Evolutionary conservation across 2,329 filamentous ascomycete genomes (phyloP).

Genomic region (Aureobasidium melanogenum): DNA sequence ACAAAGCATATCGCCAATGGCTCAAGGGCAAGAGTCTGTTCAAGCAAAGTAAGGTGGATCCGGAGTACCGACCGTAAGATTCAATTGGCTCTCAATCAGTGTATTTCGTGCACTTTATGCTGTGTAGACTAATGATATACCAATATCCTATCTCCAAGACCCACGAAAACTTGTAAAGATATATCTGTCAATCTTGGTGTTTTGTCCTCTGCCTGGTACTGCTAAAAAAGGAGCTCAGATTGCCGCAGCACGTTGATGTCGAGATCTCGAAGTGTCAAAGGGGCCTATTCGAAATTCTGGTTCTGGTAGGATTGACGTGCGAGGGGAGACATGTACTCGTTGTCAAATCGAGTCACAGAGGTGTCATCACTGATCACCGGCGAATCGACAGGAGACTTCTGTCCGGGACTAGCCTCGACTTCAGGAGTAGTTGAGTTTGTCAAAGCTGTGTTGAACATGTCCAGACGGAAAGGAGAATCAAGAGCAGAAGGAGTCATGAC

Average conservation of each 20-base stretch:
- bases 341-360: neutral
- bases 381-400: neutral
- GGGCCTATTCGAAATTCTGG: neutral
- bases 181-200: neutral
- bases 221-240: neutral
- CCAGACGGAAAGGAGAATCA: neutral
- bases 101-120: neutral
- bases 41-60: constrained; percentile 62
- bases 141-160: neutral
- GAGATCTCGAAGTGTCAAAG: neutral
- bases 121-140: neutral
- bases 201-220: no score
- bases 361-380: neutral
- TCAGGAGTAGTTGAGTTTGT: neutral
- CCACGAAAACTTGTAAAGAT: neutral
- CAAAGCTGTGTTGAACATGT: constrained; percentile 1
- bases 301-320: neutral
- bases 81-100: neutral
- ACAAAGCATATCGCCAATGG: constrained; percentile 96
- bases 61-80: constrained; percentile 29
- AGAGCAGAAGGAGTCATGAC: neutral
- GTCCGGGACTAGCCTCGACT: neutral
- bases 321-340: neutral
- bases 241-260: neutral
- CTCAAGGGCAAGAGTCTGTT: constrained; percentile 89